phyloP scores from a whole-genome alignment of 176 grass and related monocot genomes.

The Eleusine indica region DNA sequence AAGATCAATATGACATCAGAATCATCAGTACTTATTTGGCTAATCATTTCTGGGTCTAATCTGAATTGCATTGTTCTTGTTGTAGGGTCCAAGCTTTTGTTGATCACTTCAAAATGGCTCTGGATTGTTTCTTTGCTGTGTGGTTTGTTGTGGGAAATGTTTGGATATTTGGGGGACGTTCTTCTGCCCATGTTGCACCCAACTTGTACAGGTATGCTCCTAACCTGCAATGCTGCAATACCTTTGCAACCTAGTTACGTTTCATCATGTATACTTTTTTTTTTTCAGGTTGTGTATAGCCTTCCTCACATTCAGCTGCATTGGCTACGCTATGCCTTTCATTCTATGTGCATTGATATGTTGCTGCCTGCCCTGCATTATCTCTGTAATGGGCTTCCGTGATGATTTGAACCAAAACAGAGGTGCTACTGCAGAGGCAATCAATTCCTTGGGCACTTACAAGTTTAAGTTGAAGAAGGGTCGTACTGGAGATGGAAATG shows the following conservation, averaged over 20 bases:
- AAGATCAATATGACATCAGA: neutral
- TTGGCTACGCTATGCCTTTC: constrained; percentile 96
- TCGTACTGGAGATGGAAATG: constrained; percentile 47
- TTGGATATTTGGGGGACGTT: constrained; percentile 89
- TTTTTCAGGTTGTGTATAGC: constrained; percentile 91
- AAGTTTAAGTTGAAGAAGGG: constrained; percentile 71
- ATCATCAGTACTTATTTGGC: constrained; percentile 6
- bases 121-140: constrained; percentile 95
- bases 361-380: constrained; percentile 95
- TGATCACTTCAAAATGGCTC: constrained; percentile 93
- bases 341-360: constrained; percentile 90
- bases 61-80: constrained; percentile 24
- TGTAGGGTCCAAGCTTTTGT: constrained; percentile 70
- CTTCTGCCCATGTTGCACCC: constrained; percentile 75
- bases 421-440: constrained; percentile 74
- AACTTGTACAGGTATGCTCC: constrained; percentile 79
- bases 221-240: constrained; percentile 25
- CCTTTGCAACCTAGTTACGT: constrained; percentile 36
- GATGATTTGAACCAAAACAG: constrained; percentile 68
- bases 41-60: neutral
- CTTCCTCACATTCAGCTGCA: constrained; percentile 98
- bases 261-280: constrained; percentile 41
- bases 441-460: constrained; percentile 72
- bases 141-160: constrained; percentile 99
- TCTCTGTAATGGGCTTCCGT: constrained; percentile 75